Evolutionary conservation across 352 stramenopile species (phyloP), one percentile per base, ranked within the genome.

Genomic region (Phytophthora hybrid): DNA sequence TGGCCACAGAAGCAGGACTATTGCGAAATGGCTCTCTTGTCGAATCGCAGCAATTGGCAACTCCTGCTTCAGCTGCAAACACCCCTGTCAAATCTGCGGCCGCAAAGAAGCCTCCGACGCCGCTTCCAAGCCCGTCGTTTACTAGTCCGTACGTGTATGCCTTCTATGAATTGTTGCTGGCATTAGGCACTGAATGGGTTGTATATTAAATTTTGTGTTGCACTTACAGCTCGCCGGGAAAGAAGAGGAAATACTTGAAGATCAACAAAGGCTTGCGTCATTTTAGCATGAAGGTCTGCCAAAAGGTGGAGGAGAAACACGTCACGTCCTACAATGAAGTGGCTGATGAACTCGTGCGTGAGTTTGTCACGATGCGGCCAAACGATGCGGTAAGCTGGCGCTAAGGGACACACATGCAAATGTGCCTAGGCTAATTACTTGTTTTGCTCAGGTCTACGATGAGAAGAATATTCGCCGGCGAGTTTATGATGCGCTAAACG

Each of bases 401-500:
- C 14, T 52, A 26, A n/a, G 26, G 46, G 46, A 6, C 16, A 16
- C 0, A 16, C 37, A 11, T 44, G 37, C 46, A 52, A 52, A 23
- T 4, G 7, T 54, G 19, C 19, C 21, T 26, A 19, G 18, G 2
- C 34, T 73, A 1, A 73, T 10, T 55, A 4, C 13, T 54, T 34
- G 66, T 16, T 19, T n/a, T 31, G 31, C 55, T 49, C 41, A 95
- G 80, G 85, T 91, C n/a, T 97, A 97, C 70, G 93, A 98, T 66
- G 93, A 98, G 63, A 98, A 98, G 69, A 99, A 99, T 72, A 98
- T 99, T 59, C 93, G 97, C 41, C 89, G 97, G 19, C 91, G 97
- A 58, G 97, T 99, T 7, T 99, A 99, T 66, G 97, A 99, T 70
- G 97, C 97, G 32, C 79, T 99, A 14, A 99, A 99, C 75, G 97